Percentiles rank a stretch among this genome's conserved stretches.
Conservation (phyloP, 805 yeast genomes). For the Lipomyces chichibuensis region DNA sequence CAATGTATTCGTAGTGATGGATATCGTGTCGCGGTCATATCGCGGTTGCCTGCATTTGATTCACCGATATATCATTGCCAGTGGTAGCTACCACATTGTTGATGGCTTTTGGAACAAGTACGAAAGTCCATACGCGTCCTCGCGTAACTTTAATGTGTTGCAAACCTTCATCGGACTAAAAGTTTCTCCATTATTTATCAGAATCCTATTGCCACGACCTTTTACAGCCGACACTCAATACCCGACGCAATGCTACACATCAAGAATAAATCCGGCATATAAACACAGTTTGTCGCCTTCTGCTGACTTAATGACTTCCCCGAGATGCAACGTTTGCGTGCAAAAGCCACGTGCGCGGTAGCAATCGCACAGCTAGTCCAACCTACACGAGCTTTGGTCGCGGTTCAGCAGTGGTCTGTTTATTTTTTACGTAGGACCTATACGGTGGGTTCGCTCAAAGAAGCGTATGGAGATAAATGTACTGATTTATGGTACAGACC, state of each 20-base stretch:
- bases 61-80: neutral
- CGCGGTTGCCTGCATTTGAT: neutral
- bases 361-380: neutral
- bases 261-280: neutral
- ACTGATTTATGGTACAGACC: neutral
- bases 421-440: neutral
- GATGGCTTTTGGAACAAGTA: neutral
- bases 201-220: too few species aligned
- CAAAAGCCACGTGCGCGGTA: neutral
- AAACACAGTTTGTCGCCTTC: neutral
- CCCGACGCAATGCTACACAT: neutral
- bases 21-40: constrained; percentile 3
- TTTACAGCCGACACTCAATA: neutral
- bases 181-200: neutral
- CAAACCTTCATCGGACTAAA: neutral
- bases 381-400: neutral
- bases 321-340: neutral
- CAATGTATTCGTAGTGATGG: constrained; percentile 31
- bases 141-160: neutral
- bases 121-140: neutral
- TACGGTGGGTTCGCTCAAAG: neutral
- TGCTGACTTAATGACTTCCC: neutral
- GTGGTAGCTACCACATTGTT: neutral
- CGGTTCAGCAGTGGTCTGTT: neutral
- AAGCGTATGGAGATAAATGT: neutral